Conservation (phyloP, 2,329 filamentous ascomycete species). For the Coniochaeta hoffmannii region DNA sequence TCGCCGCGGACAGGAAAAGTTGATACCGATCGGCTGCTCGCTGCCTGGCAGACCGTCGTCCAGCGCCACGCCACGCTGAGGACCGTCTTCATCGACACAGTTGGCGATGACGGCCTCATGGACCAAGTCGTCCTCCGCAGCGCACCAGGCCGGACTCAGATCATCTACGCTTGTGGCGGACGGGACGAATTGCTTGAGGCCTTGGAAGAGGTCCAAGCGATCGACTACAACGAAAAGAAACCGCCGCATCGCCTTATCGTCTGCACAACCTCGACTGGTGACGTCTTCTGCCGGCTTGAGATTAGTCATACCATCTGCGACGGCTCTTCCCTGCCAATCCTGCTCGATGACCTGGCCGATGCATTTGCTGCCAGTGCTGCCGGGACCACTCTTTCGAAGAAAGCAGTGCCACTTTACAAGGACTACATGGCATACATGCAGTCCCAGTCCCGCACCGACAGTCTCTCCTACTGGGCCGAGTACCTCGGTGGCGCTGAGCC, state of each 20-base stretch:
- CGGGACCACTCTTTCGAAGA: not conserved
- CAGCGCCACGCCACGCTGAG: constrained; percentile 21
- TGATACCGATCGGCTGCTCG: constrained; percentile 7
- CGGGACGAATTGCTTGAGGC: constrained; percentile 3
- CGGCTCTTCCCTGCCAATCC: constrained; percentile 19
- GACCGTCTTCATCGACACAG: constrained; percentile 23
- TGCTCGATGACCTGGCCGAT: constrained; percentile 19
- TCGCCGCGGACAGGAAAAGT: not conserved
- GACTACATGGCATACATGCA: constrained; percentile 14
- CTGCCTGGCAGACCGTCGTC: constrained; percentile 19
- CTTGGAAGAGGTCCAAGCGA: constrained; percentile 4
- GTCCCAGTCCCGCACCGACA: constrained; percentile 10
- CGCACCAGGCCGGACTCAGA: constrained; percentile 4
- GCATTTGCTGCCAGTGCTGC: constrained; percentile 16
- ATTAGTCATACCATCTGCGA: constrained; percentile 26
- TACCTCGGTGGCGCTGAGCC: constrained; percentile 18
- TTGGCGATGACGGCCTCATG: constrained; percentile 16
- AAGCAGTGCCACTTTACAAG: constrained; percentile 9
- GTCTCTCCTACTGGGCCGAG: constrained; percentile 18
- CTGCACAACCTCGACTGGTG: constrained; percentile 5
- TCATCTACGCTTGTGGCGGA: constrained; percentile 3
- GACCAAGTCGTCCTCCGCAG: constrained; percentile 23
- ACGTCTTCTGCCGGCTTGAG: constrained; percentile 20
- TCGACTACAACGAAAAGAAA: constrained; percentile 12
- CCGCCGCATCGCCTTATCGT: constrained; percentile 13